Evolutionary conservation across 202 grass and related monocot species (phyloP), one percentile per base, ranked within the genome.

Genomic region (Sporobolus alterniflorus): DNA sequence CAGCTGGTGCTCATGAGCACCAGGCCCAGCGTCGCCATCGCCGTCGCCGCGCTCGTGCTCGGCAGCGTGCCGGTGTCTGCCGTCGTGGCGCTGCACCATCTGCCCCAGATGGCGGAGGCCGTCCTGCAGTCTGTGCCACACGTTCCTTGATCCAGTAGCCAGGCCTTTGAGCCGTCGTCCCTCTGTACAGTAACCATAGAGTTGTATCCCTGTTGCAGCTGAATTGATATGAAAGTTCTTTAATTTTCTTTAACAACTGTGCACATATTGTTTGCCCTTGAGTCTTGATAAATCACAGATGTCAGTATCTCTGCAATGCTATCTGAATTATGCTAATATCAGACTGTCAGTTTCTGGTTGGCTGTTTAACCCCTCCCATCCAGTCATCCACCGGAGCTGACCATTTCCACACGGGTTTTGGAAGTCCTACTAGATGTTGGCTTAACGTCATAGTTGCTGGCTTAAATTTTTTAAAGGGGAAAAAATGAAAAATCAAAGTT

Each of bases 11-110:
- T 88, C 47, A 73, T 98, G 84, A 75, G 74, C 64, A 86, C 80
- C 9, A 74, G 88, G 55, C 95, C 95, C 25, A 71, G 76, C 49
- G 32, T 86, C n/a, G 90, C 81, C 39, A 44, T 93, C 22, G 84
- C 76, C 14, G 51, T 56, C 25, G 28, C 83, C 8, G 69, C 77
- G 0, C 21, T 91, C 1, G 3, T 91, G 71, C 48, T 87, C 66
- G 71, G 26, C 60, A 84, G 90, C 67, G 72, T 98, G 61, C 92
- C 95, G 7, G 54, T 88, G 12, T 88, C 95, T 16, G 67, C 86
- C 57, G 63, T 47, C 2, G 40, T 77, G 4, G 50, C 75, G 26
- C 3, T 93, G 65, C 67, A 89, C 43, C 63, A 83, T 17, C 77
- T 91, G 15, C 67, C 32, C 9, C 9, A 40, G 33, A 67, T 75